Evolutionary conservation across 305 asterid species (phyloP).

Genomic region (Plantago rigida): DNA sequence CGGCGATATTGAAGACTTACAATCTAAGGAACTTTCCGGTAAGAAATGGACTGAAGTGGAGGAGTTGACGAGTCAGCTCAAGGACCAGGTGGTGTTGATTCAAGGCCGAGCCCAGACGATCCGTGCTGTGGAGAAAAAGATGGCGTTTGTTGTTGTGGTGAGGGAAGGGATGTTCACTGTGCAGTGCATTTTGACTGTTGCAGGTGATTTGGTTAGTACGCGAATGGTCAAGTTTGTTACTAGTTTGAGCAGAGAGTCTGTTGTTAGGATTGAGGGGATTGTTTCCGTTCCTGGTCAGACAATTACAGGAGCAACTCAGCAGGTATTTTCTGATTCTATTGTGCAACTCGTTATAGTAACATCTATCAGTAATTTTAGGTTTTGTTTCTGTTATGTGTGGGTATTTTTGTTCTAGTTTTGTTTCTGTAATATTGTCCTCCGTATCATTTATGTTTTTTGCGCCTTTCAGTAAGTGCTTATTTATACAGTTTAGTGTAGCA

Average conservation of each 20-base stretch:
- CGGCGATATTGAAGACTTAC: conserved; percentile 55
- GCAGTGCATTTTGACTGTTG: conserved; percentile 65
- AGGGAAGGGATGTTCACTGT: conserved; percentile 69
- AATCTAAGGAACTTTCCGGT: conserved; percentile 56
- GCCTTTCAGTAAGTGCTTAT: no score
- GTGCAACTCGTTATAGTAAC: no score
- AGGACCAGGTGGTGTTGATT: conserved; percentile 42
- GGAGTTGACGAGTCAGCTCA: conserved; percentile 32
- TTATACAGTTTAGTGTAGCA: no score
- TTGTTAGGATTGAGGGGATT: conserved; percentile 62
- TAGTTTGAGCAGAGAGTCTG: conserved; percentile 54
- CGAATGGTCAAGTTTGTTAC: conserved; percentile 72
- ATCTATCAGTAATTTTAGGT: not conserved
- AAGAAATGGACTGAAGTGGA: conserved; percentile 59
- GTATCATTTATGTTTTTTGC: no score
- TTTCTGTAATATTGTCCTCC: not conserved
- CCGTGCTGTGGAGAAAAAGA: conserved; percentile 64
- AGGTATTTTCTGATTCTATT: conserved; percentile 33
- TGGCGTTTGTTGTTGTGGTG: conserved; percentile 62
- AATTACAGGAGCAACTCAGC: conserved; percentile 70
- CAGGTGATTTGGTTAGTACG: conserved; percentile 50
- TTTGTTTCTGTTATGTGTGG: not conserved
- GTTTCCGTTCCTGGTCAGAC: conserved; percentile 51
- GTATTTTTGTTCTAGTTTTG: not conserved
- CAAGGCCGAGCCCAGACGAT: conserved; percentile 71